These are phyloP conservation scores for Nemania bipapillata DNA, from an alignment of 2,329 filamentous ascomycete genomes.

Conservation along the genomic window DNA sequence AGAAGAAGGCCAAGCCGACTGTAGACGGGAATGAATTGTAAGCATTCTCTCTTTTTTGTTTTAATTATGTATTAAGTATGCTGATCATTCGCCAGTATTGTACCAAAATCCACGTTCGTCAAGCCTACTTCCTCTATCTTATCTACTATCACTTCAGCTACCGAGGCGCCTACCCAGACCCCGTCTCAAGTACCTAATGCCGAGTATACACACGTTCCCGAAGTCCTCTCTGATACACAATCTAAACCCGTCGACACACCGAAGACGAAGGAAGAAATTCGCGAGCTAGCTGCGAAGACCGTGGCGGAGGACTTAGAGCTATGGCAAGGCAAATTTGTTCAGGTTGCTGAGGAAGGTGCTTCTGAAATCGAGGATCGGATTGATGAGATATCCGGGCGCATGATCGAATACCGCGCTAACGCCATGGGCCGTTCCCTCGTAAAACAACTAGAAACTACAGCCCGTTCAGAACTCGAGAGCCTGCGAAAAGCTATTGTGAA, in stretches of 20 bases:
- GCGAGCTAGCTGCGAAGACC: conserved; percentile 69
- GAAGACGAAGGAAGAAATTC: conserved; percentile 63
- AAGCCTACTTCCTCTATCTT: conserved; percentile 50
- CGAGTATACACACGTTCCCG: conserved; percentile 39
- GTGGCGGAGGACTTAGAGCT: conserved; percentile 81
- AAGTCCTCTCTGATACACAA: conserved; percentile 40
- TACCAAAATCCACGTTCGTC: conserved; percentile 54
- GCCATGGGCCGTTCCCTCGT: conserved; percentile 74
- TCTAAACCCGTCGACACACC: conserved; percentile 48
- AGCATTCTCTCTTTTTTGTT: conserved; percentile 38
- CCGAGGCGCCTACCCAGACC: conserved; percentile 42
- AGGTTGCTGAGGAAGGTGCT: conserved; percentile 83
- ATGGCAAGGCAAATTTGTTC: conserved; percentile 90
- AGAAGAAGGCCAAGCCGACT: conserved; percentile 54
- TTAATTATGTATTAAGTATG: neutral
- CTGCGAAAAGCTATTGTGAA: conserved; percentile 75
- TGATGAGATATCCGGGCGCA: conserved; percentile 65
- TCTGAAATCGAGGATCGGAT: conserved; percentile 76
- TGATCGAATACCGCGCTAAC: conserved; percentile 72
- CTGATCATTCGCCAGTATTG: conserved; percentile 42
- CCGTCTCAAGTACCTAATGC: conserved; percentile 39
- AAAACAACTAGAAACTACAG: conserved; percentile 73
- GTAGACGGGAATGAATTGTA: conserved; percentile 51
- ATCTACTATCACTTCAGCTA: conserved; percentile 44
- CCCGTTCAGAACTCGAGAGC: conserved; percentile 69